Evolutionary conservation across 176 grass and related monocot genomes (phyloP), one percentile per base, ranked within the genome.

Genomic region (Saccharum spontaneum): DNA sequence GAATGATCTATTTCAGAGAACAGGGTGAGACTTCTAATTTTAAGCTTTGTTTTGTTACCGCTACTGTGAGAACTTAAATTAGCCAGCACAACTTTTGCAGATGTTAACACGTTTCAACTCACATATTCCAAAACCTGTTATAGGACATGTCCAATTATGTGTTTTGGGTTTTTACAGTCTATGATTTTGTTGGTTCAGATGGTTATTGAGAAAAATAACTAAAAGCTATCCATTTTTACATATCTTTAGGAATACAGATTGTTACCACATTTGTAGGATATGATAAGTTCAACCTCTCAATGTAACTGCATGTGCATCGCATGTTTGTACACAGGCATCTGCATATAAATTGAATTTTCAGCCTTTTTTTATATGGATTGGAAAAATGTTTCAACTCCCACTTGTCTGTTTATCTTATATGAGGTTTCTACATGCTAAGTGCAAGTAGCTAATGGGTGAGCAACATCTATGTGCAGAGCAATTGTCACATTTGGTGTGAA

Each of bases 401-500:
- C 38, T 5, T 24, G 8, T 64, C 43, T 87, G 15, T 44, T 75
- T 75, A 20, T 73, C 16, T 23, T 66, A 14, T 70, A 6, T 91
- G 10, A 22, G 23, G 5, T n/a, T 84, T 77, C 34, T 28, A 20
- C 34, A 20, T 57, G 18, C 48, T 63, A 40, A 54, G 7, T 15
- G 68, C 60, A 55, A 18, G 20, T 55, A 71, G 43, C 85, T 91
- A 62, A 91, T 87, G 76, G 33, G 4, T 61, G 52, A 61, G 64
- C 41, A 84, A 87, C 54, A 76, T 87, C 8, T 91, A n/a, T 69
- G 43, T 93, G 74, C 88, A 98, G 93, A 75, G 93, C 93, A 77
- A 73, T 95, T 76, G 31, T 90, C 75, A 98, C 96, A 59, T 98
- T 98, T 87, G 96, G 96, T 65, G 77, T 98, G 38, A 98, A 98